Evolutionary conservation across 2,329 filamentous ascomycete species (phyloP), one percentile per base, ranked within the genome.

Genomic region (Nakataea oryzae): DNA sequence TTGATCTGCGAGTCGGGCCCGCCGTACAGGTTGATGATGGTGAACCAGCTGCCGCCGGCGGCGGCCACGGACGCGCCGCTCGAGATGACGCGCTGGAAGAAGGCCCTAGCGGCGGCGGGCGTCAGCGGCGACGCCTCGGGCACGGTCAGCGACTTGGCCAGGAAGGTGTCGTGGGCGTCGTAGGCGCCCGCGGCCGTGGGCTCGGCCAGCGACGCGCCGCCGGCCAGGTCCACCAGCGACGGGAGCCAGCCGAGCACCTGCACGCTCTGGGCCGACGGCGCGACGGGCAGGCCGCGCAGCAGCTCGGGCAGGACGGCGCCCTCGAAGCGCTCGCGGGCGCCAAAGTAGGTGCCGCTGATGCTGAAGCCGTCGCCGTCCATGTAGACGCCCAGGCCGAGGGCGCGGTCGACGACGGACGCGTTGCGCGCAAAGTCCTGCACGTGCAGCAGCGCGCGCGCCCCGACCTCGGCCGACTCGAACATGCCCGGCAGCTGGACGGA

Each of bases 1-100:
- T 74, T 67, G 47, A 78, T 68, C 64, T 71, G 74, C 1, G 76
- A 75, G 65, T 74, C 74, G 30, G 67, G 65, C 47, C 72, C 72
- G 47, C 73, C 73, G 62, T 72, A 70, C 56, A 72, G 64, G 64
- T 74, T 73, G 41, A 74, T 69, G 60, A 72, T 70, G 59, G 74
- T 65, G 64, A 68, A 74, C 72, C 72, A 74, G 60, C 65, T 59
- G 24, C 70, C 69, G 54, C 56, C 56, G 14, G 54, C 32, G 24
- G 26, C 8, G 6, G n/a, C 60, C 5, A 56, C 50, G 2, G 30
- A 21, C 24, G 29, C 54, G 14, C 24, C 14, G 29, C 27, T 26
- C 29, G 56, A 54, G 24, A 57, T 56, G 29, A 61, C 41, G 30
- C 30, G 34, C 26, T 57, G 54, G n/a, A 61, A 61, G 60, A 50